A percentile compares a stretch with the other conserved stretches of the same genome.
phyloP scores from a whole-genome alignment of 1,139 yeast genomes.

The Scheffersomyces segobiensis region DNA sequence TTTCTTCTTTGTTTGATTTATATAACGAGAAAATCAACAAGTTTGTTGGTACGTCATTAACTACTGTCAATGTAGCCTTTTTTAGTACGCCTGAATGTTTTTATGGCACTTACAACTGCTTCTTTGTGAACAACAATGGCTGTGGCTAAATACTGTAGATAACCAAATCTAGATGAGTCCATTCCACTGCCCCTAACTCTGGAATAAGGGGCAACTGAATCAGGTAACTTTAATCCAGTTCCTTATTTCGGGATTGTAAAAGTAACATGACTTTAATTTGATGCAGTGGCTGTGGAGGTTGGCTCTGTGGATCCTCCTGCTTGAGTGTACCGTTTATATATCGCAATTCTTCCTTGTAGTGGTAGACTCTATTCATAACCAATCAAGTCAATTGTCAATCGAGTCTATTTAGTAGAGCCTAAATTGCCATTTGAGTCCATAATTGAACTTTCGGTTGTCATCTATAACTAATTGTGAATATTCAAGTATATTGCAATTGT shows the following conservation, averaged over 20 bases:
- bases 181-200: background rate
- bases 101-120: background rate
- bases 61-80: background rate
- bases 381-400: background rate
- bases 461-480: background rate
- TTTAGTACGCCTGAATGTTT: background rate
- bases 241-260: background rate
- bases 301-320: background rate
- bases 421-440: background rate
- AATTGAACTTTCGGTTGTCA: background rate
- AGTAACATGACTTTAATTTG: background rate
- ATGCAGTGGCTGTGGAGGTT: background rate
- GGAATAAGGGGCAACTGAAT: background rate
- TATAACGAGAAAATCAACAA: background rate
- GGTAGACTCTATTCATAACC: background rate
- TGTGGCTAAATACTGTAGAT: background rate
- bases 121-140: background rate
- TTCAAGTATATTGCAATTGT: background rate
- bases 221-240: background rate
- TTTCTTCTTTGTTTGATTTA: background rate
- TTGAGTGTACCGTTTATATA: background rate
- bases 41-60: background rate
- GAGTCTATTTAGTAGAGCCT: background rate
- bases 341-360: background rate
- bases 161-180: background rate